Conservation (phyloP, 352 stramenopile species). For the Albugo candida region DNA sequence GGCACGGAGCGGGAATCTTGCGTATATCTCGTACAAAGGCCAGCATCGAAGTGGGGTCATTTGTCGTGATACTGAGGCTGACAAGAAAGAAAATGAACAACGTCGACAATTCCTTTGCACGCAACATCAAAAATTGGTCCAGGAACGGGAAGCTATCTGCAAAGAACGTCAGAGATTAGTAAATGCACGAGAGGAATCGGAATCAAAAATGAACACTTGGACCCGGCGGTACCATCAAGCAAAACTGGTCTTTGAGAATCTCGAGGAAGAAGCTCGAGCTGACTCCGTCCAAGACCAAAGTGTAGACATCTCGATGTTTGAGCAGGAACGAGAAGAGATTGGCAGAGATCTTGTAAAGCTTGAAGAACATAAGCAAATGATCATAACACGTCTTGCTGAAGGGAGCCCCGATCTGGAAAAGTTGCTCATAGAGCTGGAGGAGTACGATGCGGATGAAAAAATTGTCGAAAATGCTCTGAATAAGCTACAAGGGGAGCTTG, state of each 20-base stretch:
- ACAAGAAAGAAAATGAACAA: slow-evolving; percentile 28
- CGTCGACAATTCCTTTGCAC: slow-evolving; percentile 1
- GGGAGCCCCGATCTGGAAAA: slow-evolving; percentile 53
- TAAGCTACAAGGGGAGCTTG: slow-evolving; percentile 35
- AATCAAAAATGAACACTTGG: no score
- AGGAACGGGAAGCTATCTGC: neutral
- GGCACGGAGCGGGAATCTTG: slow-evolving; percentile 50
- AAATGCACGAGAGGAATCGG: neutral
- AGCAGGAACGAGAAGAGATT: slow-evolving; percentile 39
- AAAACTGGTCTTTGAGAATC: slow-evolving; percentile 25
- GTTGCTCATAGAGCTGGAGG: slow-evolving; percentile 30
- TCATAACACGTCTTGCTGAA: slow-evolving; percentile 35
- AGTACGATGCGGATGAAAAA: slow-evolving; percentile 25
- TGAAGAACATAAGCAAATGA: slow-evolving; percentile 18
- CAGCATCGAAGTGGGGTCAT: slow-evolving; percentile 43
- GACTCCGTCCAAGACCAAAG: slow-evolving; percentile 42
- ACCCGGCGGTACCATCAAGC: slow-evolving; percentile 32
- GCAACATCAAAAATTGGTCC: neutral
- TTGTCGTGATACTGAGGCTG: slow-evolving; percentile 43
- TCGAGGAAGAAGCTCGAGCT: slow-evolving; percentile 41
- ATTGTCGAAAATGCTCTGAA: slow-evolving; percentile 26
- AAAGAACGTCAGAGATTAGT: neutral
- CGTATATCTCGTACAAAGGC: slow-evolving; percentile 63
- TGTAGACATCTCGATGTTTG: slow-evolving; percentile 47
- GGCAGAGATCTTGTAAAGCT: slow-evolving; percentile 23